Percentiles rank a stretch among this genome's conserved stretches.
These are phyloP conservation scores for Ophiostoma ulmi DNA, from an alignment of 2,329 filamentous ascomycete species.

Conservation along the genomic window DNA sequence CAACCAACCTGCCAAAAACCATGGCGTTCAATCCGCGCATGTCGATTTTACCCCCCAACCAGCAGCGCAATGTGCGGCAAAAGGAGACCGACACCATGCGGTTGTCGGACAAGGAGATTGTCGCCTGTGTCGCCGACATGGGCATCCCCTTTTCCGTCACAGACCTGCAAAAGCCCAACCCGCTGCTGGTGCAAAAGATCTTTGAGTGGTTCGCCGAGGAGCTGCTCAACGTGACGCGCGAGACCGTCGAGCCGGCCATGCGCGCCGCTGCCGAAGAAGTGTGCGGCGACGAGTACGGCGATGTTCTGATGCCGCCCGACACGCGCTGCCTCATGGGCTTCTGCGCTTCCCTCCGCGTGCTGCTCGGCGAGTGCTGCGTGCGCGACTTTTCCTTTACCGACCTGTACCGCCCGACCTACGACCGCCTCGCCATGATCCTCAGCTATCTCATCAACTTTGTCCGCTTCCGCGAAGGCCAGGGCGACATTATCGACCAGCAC, in stretches of 20 bases:
- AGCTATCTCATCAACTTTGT: constrained; percentile 99
- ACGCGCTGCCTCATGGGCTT: constrained; percentile 95
- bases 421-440: constrained; percentile 88
- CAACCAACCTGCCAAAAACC: neutral
- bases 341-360: constrained; percentile 73
- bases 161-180: constrained; percentile 89
- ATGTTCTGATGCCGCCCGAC: constrained; percentile 73
- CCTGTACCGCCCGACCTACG: constrained; percentile 83
- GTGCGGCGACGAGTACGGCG: constrained; percentile 71
- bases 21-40: constrained; percentile 58
- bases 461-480: constrained; percentile 90
- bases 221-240: constrained; percentile 86
- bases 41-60: constrained; percentile 54
- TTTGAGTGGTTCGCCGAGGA: constrained; percentile 97
- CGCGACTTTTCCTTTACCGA: constrained; percentile 92
- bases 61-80: constrained; percentile 49
- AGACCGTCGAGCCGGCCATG: constrained; percentile 93
- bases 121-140: constrained; percentile 94
- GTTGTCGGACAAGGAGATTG: constrained; percentile 72
- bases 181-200: constrained; percentile 91
- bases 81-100: constrained; percentile 58
- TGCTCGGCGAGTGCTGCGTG: constrained; percentile 84
- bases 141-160: constrained; percentile 81
- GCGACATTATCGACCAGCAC: constrained; percentile 81
- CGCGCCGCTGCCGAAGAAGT: constrained; percentile 83